A percentile compares a stretch with the other conserved stretches of the same genome.
Conservation (phyloP, 352 stramenopile species). For the Phytopythium montanum region DNA sequence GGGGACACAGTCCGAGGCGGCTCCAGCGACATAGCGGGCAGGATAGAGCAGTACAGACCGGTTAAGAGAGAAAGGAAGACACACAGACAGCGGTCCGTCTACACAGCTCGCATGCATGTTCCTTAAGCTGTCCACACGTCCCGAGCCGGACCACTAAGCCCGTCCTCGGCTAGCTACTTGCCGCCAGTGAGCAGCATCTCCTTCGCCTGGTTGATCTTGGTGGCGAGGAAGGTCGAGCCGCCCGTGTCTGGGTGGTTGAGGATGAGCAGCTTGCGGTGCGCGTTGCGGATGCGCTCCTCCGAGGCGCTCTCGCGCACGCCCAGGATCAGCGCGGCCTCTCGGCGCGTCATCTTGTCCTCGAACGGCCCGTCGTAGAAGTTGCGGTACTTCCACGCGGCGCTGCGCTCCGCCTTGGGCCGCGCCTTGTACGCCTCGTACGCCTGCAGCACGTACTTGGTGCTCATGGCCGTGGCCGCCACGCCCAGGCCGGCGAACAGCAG, state of each 20-base stretch:
- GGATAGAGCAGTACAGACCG: neutral
- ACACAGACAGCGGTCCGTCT: neutral
- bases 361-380: slow-evolving; percentile 97
- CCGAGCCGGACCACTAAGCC: neutral
- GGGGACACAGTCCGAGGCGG: neutral
- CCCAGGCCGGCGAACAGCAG: slow-evolving; percentile 62
- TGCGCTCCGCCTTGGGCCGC: slow-evolving; percentile 63
- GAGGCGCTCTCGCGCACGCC: slow-evolving; percentile 96
- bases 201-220: slow-evolving; percentile 99
- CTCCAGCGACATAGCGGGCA: neutral
- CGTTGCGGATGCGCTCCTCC: slow-evolving; percentile 96
- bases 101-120: no score
- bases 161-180: slow-evolving; percentile 27
- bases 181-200: slow-evolving; percentile 89
- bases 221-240: slow-evolving; percentile 97
- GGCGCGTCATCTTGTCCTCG: slow-evolving; percentile 98
- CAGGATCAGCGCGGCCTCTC: slow-evolving; percentile 98
- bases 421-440: slow-evolving; percentile 76
- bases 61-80: neutral
- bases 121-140: no score
- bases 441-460: slow-evolving; percentile 79
- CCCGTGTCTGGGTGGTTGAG: slow-evolving; percentile 99
- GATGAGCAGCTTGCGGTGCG: slow-evolving; percentile 97
- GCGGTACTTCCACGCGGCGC: slow-evolving; percentile 71
- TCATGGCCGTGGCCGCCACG: slow-evolving; percentile 64